Conservation (phyloP, 2,329 filamentous ascomycete species). For the Thelonectria discophora region DNA sequence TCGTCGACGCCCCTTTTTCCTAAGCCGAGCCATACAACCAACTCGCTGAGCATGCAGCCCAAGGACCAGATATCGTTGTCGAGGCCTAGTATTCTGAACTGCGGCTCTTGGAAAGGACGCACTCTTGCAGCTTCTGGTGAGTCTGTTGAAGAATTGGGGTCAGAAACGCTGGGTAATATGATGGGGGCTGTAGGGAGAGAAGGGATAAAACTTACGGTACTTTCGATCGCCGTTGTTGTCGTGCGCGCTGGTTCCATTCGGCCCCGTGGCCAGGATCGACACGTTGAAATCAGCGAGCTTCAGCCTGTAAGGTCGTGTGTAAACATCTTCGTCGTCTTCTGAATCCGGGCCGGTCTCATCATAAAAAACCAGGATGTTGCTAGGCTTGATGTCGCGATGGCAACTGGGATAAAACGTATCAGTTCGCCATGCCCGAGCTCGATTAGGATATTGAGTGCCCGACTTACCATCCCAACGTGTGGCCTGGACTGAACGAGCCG, state of each 20-base stretch:
- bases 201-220: constrained; percentile 12
- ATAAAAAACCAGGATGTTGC: constrained; percentile 26
- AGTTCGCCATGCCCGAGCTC: not conserved
- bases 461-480: not conserved
- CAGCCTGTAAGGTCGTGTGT: constrained; percentile 1
- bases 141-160: not conserved
- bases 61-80: constrained; percentile 29
- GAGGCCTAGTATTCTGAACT: not conserved
- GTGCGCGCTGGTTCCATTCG: not conserved
- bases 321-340: not conserved
- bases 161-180: not conserved
- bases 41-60: constrained; percentile 27
- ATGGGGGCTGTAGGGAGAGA: not conserved
- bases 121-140: constrained; percentile 22
- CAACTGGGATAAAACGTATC: constrained; percentile 4
- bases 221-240: constrained; percentile 25
- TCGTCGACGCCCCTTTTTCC: not conserved
- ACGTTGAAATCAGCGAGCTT: constrained; percentile 32
- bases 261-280: constrained; percentile 5
- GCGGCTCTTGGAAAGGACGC: not conserved
- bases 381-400: constrained; percentile 31
- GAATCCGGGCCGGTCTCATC: not conserved
- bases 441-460: no score
- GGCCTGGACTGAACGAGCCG: no score
- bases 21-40: constrained; percentile 26